Conservation (phyloP, 177 flowering plant genomes). For the Vitis hybrid region DNA sequence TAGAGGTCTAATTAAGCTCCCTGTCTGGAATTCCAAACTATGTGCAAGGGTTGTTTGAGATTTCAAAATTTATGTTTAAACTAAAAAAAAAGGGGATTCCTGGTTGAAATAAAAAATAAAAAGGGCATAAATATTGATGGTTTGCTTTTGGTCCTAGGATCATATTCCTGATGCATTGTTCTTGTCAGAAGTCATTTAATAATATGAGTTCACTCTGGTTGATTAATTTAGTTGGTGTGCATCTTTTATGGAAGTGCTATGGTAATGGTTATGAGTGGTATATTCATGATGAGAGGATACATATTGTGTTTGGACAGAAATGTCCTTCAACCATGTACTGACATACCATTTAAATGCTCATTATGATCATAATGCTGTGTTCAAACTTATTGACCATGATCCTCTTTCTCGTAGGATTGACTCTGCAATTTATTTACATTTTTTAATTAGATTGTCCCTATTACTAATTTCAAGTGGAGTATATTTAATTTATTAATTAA, state of each 20-base stretch:
- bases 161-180: no score
- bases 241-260: no score
- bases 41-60: background rate
- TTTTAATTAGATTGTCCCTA: background rate
- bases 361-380: background rate
- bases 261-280: no score
- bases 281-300: no score
- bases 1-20: background rate
- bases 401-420: no score
- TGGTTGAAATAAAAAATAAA: background rate
- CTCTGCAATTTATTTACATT: background rate
- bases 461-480: background rate
- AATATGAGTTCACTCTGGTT: no score
- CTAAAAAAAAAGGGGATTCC: background rate
- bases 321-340: no score
- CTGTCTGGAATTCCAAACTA: background rate
- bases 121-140: no score
- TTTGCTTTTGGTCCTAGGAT: no score
- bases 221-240: no score
- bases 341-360: background rate
- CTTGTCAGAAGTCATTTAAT: no score
- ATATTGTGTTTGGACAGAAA: no score
- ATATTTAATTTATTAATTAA: slow-evolving; percentile 4
- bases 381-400: background rate
- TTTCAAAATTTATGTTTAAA: background rate